Evolutionary conservation across 257 asterid species (phyloP), one percentile per base, ranked within the genome.

Genomic region (Buddleja alternifolia): DNA sequence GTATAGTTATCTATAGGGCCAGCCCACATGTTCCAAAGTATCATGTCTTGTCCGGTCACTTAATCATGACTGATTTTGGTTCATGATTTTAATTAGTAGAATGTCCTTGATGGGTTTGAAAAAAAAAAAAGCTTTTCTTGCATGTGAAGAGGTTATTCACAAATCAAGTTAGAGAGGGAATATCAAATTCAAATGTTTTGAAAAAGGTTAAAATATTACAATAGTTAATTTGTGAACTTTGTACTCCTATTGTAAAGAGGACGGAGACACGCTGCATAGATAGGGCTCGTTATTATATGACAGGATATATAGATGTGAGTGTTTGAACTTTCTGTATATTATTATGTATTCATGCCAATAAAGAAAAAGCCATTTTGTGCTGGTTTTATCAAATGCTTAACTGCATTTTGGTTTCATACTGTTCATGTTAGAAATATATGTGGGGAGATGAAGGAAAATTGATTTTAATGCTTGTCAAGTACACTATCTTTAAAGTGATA

Each of bases 161-260:
- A 80, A 73, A 68, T 63, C 80, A 83, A 50, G 52, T 60, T 19
- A 61, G 72, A 71, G 73, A 79, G 70, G 76, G 60, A 63, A 21
- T 59, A 40, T 57, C n/a, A 40, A 58, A 45, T 72, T 36, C 10
- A 39, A 63, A 51, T 45, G 66, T 45, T 63, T 42, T 57, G 54
- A 29, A 16, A 54, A 80, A 53, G 17, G 24, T 29, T 29, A 29
- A 5, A 29, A 29, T 29, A 1, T 29, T n/a, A n/a, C n/a, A n/a
- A 29, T 29, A 29, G 34, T 29, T 29, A 29, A 29, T 29, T 29
- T 29, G 34, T 29, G 3, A 29, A 1, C 2, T 2, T 29, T 29
- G 25, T 37, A 53, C 34, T 21, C 42, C 50, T 56, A 63, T 68
- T 72, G 53, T 32, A 45, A 47, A 46, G 61, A 57, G 66, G 23